Percentiles rank a stretch among this genome's conserved stretches.
These are phyloP conservation scores for Parathielavia hyrcaniae DNA, from an alignment of 495 filamentous ascomycete species.

Conservation along the genomic window DNA sequence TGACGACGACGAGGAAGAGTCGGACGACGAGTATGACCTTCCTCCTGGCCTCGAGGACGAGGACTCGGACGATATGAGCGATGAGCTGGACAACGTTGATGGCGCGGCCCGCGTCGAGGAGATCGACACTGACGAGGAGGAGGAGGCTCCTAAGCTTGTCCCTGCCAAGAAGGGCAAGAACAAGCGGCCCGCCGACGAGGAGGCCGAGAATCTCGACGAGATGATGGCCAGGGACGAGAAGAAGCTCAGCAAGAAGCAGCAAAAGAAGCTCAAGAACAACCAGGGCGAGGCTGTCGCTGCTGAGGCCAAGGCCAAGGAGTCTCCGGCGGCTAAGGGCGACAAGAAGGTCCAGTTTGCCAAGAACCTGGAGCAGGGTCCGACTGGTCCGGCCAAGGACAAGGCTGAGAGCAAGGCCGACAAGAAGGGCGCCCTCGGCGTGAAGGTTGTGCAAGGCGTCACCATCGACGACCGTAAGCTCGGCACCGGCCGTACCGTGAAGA, in stretches of 20 bases:
- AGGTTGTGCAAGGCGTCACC: conserved; percentile 77
- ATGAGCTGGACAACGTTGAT: conserved; percentile 76
- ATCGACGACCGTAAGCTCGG: conserved; percentile 94
- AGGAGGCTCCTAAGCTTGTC: conserved; percentile 72
- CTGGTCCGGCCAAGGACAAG: conserved; percentile 51
- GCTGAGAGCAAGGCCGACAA: conserved; percentile 33
- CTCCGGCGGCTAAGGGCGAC: conserved; percentile 52
- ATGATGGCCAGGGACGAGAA: conserved; percentile 63
- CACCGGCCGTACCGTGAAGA: conserved; percentile 72
- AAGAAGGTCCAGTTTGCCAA: conserved; percentile 99
- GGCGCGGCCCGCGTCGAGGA: conserved; percentile 78
- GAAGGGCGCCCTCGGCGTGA: conserved; percentile 55
- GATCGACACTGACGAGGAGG: conserved; percentile 77
- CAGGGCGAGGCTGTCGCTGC: conserved; percentile 69
- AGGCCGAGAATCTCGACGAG: conserved; percentile 61
- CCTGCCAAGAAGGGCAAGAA: conserved; percentile 66
- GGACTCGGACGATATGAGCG: conserved; percentile 66
- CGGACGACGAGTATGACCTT: conserved; percentile 72
- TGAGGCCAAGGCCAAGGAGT: conserved; percentile 50
- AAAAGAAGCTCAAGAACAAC: conserved; percentile 98
- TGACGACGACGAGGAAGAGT: conserved; percentile 53
- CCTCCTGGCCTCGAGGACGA: conserved; percentile 59
- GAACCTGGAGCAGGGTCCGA: conserved; percentile 94
- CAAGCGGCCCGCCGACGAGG: conserved; percentile 69
- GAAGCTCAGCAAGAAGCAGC: conserved; percentile 90